These are phyloP conservation scores for Blechomonas ayalai DNA, from an alignment of 208 protist species.

Conservation along the genomic window DNA sequence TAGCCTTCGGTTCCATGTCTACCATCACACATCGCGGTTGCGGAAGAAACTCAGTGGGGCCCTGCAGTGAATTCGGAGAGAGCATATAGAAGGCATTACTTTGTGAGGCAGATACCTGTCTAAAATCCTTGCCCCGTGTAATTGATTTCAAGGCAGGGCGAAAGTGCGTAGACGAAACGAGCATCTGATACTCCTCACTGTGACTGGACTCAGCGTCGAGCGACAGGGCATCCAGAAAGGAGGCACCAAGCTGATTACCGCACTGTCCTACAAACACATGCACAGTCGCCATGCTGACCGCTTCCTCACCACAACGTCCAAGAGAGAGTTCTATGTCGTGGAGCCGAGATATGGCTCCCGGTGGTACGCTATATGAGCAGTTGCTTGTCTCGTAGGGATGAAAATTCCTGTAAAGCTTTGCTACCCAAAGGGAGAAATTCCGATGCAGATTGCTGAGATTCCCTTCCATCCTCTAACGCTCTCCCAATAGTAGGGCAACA, in stretches of 20 bases:
- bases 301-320: not conserved
- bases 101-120: not conserved
- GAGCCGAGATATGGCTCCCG: too few relatives aligned
- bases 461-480: too few relatives aligned
- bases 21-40: conserved; percentile 77
- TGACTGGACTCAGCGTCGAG: conserved; percentile 36
- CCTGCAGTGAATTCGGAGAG: too few relatives aligned
- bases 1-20: conserved; percentile 89
- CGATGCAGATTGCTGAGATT: too few relatives aligned
- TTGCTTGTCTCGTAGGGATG: too few relatives aligned
- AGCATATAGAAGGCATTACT: not conserved
- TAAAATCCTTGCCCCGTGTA: not conserved
- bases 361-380: too few relatives aligned
- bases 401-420: too few relatives aligned
- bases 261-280: conserved; percentile 87
- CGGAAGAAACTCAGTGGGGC: conserved; percentile 9
- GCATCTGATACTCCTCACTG: conserved; percentile 42
- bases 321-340: not conserved
- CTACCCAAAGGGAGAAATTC: too few relatives aligned
- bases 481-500: too few relatives aligned
- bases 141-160: conserved; percentile 15
- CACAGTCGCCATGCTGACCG: conserved; percentile 32
- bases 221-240: conserved; percentile 59
- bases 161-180: conserved; percentile 53
- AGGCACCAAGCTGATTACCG: conserved; percentile 85